Evolutionary conservation across 2,329 filamentous ascomycete species (phyloP).

Genomic region (Aspergillus alliaceus): DNA sequence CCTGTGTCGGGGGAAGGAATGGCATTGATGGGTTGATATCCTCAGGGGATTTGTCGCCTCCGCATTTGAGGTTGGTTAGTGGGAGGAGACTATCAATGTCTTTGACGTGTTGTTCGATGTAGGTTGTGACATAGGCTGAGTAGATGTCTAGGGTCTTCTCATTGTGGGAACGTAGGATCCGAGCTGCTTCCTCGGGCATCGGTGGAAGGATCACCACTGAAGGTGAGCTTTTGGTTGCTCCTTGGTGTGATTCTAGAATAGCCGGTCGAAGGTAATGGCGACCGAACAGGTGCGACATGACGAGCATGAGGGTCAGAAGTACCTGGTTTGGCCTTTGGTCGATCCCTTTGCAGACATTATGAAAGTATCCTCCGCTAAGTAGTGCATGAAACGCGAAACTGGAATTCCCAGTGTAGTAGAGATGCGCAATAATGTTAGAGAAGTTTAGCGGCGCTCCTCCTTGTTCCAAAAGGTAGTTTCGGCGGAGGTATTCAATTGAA

Average conservation of each 20-base stretch:
- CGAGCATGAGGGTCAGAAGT: constrained; percentile 63
- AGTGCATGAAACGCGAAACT: constrained; percentile 76
- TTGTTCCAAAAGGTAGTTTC: constrained; percentile 64
- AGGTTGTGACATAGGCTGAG: constrained; percentile 67
- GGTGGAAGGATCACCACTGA: constrained; percentile 66
- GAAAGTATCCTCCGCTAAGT: constrained; percentile 69
- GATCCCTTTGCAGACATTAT: constrained; percentile 61
- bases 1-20: neutral
- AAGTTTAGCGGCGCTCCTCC: constrained; percentile 69
- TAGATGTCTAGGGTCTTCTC: constrained; percentile 65
- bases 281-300: constrained; percentile 70
- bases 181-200: constrained; percentile 59
- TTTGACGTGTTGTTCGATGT: constrained; percentile 62
- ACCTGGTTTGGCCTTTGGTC: constrained; percentile 51
- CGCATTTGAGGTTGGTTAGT: neutral
- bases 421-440: constrained; percentile 66
- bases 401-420: constrained; percentile 75
- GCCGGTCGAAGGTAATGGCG: constrained; percentile 50
- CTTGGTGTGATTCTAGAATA: constrained; percentile 38
- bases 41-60: constrained; percentile 29
- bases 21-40: neutral
- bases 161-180: constrained; percentile 63
- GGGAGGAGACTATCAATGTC: constrained; percentile 47
- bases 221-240: constrained; percentile 56
- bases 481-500: constrained; percentile 74